Percentiles rank a stretch among this genome's conserved stretches.
Conservation (phyloP, 176 grass and related monocot species). For the Phyllostachys edulis region DNA sequence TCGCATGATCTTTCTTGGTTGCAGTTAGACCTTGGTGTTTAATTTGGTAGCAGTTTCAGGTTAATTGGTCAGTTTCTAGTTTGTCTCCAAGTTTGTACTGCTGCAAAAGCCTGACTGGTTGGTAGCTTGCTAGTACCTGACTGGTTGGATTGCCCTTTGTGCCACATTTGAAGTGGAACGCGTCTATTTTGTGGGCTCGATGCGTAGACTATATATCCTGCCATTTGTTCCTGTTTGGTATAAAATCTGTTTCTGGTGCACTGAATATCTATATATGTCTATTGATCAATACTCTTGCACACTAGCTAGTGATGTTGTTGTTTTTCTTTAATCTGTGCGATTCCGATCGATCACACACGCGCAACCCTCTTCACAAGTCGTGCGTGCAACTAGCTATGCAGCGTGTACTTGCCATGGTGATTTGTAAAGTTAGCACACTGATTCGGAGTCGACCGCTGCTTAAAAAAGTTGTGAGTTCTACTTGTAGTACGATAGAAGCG, state of each 20-base stretch:
- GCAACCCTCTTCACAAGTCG: not conserved
- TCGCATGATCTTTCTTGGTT: constrained; percentile 11
- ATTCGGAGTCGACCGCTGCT: not conserved
- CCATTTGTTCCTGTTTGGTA: not conserved
- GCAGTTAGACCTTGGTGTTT: constrained; percentile 5
- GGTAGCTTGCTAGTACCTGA: not conserved
- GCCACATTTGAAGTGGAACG: constrained; percentile 29
- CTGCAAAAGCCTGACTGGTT: not conserved
- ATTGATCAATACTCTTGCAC: not conserved
- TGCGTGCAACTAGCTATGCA: not conserved
- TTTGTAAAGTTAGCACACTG: not conserved
- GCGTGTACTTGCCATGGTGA: not conserved
- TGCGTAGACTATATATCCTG: not conserved
- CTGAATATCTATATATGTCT: not conserved
- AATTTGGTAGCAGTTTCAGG: not conserved
- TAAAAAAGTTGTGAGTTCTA: not conserved
- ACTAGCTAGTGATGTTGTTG: not conserved
- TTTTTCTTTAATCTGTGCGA: not conserved
- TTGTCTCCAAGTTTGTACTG: not conserved
- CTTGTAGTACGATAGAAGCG: no score
- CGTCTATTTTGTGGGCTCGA: constrained; percentile 27
- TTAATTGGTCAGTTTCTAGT: not conserved
- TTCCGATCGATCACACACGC: not conserved
- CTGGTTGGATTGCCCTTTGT: not conserved
- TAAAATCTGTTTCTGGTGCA: not conserved